These are phyloP conservation scores for Adansonia grandidieri DNA, from an alignment of 441 rosid genomes.

Conservation along the genomic window DNA sequence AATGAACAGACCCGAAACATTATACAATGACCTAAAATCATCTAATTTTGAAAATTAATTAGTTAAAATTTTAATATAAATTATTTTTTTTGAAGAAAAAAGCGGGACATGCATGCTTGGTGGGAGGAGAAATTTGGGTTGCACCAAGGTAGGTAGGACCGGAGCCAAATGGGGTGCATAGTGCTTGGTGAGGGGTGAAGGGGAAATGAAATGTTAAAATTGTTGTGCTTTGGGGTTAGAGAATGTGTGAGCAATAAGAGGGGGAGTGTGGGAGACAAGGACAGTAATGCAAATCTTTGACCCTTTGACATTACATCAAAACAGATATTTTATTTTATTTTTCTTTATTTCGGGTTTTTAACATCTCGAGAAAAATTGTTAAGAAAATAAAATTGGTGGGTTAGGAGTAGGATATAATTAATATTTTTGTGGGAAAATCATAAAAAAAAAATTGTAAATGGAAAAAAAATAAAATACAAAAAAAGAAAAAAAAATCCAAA, in stretches of 20 bases:
- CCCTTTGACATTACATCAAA: constrained; percentile 47
- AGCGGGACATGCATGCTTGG: not conserved
- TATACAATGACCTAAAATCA: constrained; percentile 28
- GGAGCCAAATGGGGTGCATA: constrained; percentile 36
- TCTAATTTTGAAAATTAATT: constrained; percentile 1
- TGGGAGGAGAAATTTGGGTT: not conserved
- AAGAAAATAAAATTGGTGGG: constrained; percentile 10
- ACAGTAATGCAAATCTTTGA: constrained; percentile 64
- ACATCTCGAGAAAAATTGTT: constrained; percentile 49
- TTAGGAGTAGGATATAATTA: not conserved
- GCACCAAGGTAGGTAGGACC: not conserved
- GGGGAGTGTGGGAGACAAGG: constrained; percentile 45
- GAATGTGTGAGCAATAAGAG: constrained; percentile 1
- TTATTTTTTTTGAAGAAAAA: not conserved
- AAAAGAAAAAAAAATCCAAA: constrained; percentile 5
- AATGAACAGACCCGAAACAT: constrained; percentile 22
- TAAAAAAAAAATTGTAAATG: not conserved
- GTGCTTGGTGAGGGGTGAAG: constrained; percentile 40
- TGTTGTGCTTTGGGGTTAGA: constrained; percentile 19
- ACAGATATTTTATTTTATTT: constrained; percentile 24
- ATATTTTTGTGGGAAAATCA: not conserved
- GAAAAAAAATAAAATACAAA: not conserved
- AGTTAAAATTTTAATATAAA: not conserved
- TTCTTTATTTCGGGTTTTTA: constrained; percentile 25
- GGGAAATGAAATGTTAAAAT: constrained; percentile 26